These are phyloP conservation scores for Neurospora intermedia DNA, from an alignment of 495 filamentous ascomycete genomes.

Conservation along the genomic window DNA sequence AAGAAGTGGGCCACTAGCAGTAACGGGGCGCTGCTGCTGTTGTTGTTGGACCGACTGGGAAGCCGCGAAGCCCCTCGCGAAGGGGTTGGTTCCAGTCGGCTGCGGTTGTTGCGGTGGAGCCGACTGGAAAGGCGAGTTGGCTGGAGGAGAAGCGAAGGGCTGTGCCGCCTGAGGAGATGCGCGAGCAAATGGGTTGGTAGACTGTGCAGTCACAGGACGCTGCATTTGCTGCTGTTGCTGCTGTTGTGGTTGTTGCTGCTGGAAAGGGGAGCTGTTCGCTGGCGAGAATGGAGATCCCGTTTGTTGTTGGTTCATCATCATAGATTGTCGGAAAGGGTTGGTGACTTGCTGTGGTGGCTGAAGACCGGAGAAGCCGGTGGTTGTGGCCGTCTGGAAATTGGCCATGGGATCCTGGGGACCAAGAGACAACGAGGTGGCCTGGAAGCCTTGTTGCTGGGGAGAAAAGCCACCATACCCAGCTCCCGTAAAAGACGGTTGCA, in stretches of 20 bases:
- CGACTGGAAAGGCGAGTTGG: slow-evolving; percentile 39
- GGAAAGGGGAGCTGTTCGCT: background rate
- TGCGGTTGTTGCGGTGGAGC: slow-evolving; percentile 46
- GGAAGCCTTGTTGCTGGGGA: slow-evolving; percentile 49
- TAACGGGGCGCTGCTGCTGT: slow-evolving; percentile 29
- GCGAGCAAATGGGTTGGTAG: slow-evolving; percentile 80
- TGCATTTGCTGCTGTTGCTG: slow-evolving; percentile 13
- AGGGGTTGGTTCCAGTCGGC: slow-evolving; percentile 63
- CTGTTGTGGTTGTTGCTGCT: slow-evolving; percentile 3
- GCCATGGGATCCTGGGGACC: slow-evolving; percentile 58
- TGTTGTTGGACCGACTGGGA: slow-evolving; percentile 20
- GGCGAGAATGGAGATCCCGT: slow-evolving; percentile 30
- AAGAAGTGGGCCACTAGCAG: slow-evolving; percentile 35
- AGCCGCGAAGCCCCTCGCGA: slow-evolving; percentile 41
- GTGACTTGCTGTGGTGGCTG: slow-evolving; percentile 48
- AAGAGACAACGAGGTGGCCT: slow-evolving; percentile 39
- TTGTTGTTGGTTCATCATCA: slow-evolving; percentile 48
- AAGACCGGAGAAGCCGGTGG: slow-evolving; percentile 32
- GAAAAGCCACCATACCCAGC: slow-evolving; percentile 83
- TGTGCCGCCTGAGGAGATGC: slow-evolving; percentile 37
- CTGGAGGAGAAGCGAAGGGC: slow-evolving; percentile 35
- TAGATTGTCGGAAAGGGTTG: slow-evolving; percentile 84
- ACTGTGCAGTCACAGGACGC: slow-evolving; percentile 42
- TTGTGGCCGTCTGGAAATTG: slow-evolving; percentile 34
- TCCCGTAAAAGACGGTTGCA: slow-evolving; percentile 49